phyloP scores from a whole-genome alignment of 2,329 filamentous ascomycete species.

The Colletotrichum scovillei region DNA sequence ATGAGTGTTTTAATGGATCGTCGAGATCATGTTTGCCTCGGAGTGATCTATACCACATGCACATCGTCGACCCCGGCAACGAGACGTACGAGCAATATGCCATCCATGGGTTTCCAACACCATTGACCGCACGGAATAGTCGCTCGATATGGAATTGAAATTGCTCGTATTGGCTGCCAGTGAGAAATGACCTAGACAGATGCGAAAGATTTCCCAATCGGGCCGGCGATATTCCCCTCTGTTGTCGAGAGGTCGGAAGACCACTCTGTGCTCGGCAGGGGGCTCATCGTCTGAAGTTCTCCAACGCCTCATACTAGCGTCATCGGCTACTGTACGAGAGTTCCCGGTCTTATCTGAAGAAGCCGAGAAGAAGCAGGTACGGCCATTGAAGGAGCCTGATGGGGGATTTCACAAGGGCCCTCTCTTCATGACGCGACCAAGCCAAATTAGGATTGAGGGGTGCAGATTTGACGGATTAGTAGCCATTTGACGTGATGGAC shows the following conservation, averaged over 20 bases:
- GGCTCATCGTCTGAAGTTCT: conserved; percentile 16
- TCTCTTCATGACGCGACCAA: no score
- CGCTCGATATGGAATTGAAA: background rate
- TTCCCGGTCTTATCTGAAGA: background rate
- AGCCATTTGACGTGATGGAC: background rate
- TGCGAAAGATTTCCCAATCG: background rate
- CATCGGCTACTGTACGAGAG: background rate
- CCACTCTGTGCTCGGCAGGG: conserved; percentile 1
- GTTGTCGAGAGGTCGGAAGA: background rate
- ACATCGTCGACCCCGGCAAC: background rate
- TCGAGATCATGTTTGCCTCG: background rate
- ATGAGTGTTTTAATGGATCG: background rate
- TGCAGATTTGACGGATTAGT: background rate
- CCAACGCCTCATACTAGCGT: background rate
- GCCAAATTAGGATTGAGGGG: background rate
- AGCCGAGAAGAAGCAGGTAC: background rate
- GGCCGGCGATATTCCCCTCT: background rate
- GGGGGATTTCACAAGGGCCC: no score
- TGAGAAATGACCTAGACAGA: background rate
- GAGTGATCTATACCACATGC: background rate
- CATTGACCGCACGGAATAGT: no score
- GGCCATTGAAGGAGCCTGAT: background rate
- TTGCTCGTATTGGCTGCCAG: background rate
- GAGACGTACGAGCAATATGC: no score
- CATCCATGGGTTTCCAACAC: background rate